phyloP scores from a whole-genome alignment of 2,329 filamentous ascomycete species.

The Venturia carpophila region DNA sequence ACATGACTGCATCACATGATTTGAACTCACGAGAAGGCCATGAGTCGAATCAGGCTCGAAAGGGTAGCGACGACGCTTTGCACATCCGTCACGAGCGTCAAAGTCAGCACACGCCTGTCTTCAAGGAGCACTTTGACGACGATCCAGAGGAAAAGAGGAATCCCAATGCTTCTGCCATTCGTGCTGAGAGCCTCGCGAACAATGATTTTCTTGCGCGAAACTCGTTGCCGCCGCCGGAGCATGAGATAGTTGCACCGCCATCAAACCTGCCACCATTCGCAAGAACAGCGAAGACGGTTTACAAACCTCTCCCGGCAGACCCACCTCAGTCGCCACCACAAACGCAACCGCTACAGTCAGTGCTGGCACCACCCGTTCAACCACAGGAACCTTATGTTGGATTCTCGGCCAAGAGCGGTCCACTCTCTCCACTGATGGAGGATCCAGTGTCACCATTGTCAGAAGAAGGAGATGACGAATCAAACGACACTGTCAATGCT shows the following conservation, averaged over 20 bases:
- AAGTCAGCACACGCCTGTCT: slow-evolving; percentile 48
- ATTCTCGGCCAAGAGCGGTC: slow-evolving; percentile 6
- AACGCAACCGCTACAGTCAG: neutral
- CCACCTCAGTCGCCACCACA: neutral
- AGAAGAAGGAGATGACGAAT: neutral
- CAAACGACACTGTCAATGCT: slow-evolving; percentile 6
- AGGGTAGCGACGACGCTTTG: slow-evolving; percentile 20
- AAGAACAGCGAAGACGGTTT: slow-evolving; percentile 9
- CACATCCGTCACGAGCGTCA: slow-evolving; percentile 23
- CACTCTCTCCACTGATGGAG: slow-evolving; percentile 17
- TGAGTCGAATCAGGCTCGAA: slow-evolving; percentile 18
- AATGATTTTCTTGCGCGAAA: slow-evolving; percentile 41
- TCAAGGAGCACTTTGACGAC: slow-evolving; percentile 54
- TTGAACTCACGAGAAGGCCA: slow-evolving; percentile 12
- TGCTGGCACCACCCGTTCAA: slow-evolving; percentile 7
- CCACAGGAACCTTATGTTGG: slow-evolving; percentile 5
- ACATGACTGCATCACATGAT: neutral
- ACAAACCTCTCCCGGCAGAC: slow-evolving; percentile 9
- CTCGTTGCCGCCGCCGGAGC: slow-evolving; percentile 29
- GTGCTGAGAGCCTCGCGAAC: slow-evolving; percentile 42
- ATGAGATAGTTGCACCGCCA: slow-evolving; percentile 22
- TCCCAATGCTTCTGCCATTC: slow-evolving; percentile 35
- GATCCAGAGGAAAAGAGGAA: slow-evolving; percentile 33
- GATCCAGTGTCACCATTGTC: slow-evolving; percentile 12
- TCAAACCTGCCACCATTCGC: slow-evolving; percentile 18